These are phyloP conservation scores for Podospora conica DNA, from an alignment of 495 filamentous ascomycete species.

Conservation along the genomic window DNA sequence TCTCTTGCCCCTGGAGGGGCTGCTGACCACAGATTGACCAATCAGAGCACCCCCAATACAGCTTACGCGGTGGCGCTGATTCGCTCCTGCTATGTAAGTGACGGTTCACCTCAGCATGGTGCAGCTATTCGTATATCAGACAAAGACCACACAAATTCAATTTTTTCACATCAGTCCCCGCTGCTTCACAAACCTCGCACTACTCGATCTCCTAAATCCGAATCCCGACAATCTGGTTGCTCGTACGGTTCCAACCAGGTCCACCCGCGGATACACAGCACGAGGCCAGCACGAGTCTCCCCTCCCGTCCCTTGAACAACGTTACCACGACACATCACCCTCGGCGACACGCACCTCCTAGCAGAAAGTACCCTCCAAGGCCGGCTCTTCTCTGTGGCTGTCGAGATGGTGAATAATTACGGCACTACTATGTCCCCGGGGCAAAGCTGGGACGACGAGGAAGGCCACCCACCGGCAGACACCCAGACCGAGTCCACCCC, in stretches of 20 bases:
- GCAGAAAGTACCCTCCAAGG: background rate
- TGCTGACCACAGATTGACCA: background rate
- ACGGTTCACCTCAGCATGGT: background rate
- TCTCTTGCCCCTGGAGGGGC: no score
- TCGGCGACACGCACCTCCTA: background rate
- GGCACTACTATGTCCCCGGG: background rate
- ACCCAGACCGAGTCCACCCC: background rate
- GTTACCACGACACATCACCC: background rate
- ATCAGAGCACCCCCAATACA: constrained; percentile 1
- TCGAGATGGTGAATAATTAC: background rate
- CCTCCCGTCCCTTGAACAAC: background rate
- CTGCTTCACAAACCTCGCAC: background rate
- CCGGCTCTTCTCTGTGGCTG: background rate
- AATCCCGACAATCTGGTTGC: background rate
- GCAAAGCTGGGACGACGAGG: background rate
- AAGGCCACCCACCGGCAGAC: background rate
- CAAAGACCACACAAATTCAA: background rate
- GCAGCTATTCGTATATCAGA: background rate
- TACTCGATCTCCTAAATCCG: background rate
- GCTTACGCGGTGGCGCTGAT: constrained; percentile 1
- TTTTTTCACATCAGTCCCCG: no score
- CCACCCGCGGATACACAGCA: background rate
- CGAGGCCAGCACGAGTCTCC: background rate
- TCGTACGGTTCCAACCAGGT: no score
- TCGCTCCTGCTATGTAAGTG: constrained; percentile 4